Evolutionary conservation across 345 rosid species (phyloP).

Genomic region (Trapa incisa): DNA sequence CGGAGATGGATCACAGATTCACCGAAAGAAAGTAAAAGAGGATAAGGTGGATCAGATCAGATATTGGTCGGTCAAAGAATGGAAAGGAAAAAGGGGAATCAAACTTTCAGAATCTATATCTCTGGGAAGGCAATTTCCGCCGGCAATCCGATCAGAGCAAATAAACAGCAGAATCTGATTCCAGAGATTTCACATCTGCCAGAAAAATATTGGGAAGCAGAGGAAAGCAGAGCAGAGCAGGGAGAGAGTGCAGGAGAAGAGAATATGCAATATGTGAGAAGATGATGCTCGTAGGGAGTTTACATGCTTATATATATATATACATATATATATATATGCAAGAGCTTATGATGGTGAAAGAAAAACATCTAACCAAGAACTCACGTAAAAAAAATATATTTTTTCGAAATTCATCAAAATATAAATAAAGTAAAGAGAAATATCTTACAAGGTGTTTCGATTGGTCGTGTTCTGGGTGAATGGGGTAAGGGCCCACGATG

Average conservation of each 20-base stretch:
- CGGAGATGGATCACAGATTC: slow-evolving; percentile 2
- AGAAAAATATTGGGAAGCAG: too few relatives aligned
- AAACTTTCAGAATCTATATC: slow-evolving; percentile 18
- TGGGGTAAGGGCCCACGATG: slow-evolving; percentile 26
- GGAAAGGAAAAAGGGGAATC: slow-evolving; percentile 6
- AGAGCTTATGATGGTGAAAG: too few relatives aligned
- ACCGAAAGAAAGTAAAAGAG: slow-evolving; percentile 3
- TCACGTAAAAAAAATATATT: too few relatives aligned
- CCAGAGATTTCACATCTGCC: slow-evolving; percentile 13
- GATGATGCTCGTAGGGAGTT: too few relatives aligned
- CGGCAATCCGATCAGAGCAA: slow-evolving; percentile 24
- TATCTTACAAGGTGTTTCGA: slow-evolving; percentile 11
- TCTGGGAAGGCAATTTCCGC: neutral
- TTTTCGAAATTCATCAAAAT: too few relatives aligned
- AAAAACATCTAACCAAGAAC: too few relatives aligned
- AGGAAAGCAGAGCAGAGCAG: too few relatives aligned
- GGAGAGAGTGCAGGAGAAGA: too few relatives aligned
- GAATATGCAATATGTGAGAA: too few relatives aligned
- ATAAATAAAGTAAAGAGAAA: neutral
- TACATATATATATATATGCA: too few relatives aligned
- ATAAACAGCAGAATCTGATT: slow-evolving; percentile 32
- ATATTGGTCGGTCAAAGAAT: slow-evolving; percentile 13
- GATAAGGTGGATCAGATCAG: slow-evolving; percentile 20
- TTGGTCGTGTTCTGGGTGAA: slow-evolving; percentile 17
- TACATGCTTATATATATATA: too few relatives aligned